A percentile compares a stretch with the other conserved stretches of the same genome.
Conservation (phyloP, 2,329 filamentous ascomycete genomes). For the Aspergillus brasiliensis region DNA sequence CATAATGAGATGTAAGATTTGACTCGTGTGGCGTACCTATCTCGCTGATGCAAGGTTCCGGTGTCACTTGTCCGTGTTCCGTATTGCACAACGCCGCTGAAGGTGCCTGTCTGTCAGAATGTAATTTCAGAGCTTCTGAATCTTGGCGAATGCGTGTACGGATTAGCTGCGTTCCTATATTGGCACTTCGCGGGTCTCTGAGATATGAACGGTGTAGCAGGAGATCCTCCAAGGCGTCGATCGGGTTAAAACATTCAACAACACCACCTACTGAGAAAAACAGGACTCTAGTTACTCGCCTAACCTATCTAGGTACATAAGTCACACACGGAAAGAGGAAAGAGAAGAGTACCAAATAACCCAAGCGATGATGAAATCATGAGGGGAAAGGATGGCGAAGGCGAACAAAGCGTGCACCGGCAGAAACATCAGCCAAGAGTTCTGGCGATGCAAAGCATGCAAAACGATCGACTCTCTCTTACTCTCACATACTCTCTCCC, state of each 20-base stretch:
- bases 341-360: too few species aligned
- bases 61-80: not conserved
- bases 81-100: not conserved
- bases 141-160: not conserved
- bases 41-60: not conserved
- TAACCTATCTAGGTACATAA: too few species aligned
- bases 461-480: too few species aligned
- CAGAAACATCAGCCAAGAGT: not conserved
- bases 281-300: too few species aligned
- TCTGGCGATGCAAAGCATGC: too few species aligned
- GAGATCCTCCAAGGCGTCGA: not conserved
- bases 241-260: too few species aligned
- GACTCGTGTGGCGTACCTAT: not conserved
- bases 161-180: not conserved
- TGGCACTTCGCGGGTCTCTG: too few species aligned
- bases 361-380: too few species aligned
- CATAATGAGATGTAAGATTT: slow-evolving; percentile 20
- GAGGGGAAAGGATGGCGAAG: too few species aligned
- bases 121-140: not conserved
- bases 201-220: not conserved
- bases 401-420: not conserved
- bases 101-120: not conserved
- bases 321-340: too few species aligned
- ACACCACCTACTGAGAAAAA: too few species aligned
- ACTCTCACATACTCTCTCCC: too few species aligned